phyloP scores from a whole-genome alignment of 441 rosid species.

The Jatropha multifida region DNA sequence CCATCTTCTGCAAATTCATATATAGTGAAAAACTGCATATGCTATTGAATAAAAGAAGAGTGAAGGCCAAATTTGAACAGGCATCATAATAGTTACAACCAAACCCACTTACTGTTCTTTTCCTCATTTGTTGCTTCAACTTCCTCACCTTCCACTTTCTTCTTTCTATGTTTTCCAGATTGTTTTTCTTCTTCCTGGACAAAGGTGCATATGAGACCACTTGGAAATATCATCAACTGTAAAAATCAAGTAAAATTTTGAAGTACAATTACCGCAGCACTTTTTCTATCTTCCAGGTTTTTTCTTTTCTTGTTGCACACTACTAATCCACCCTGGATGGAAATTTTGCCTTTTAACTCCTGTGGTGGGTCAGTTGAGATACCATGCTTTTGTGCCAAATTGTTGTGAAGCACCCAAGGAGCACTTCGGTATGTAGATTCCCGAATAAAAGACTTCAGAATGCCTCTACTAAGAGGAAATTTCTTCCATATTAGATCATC shows the following conservation, averaged over 20 bases:
- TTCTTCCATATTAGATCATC: slow-evolving; percentile 77
- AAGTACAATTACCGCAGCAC: slow-evolving; percentile 25
- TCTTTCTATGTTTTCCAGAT: slow-evolving; percentile 55
- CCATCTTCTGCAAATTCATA: slow-evolving; percentile 50
- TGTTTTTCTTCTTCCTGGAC: slow-evolving; percentile 56
- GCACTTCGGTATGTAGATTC: slow-evolving; percentile 79
- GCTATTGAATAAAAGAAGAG: neutral
- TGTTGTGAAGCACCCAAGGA: slow-evolving; percentile 88
- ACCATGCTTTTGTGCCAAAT: slow-evolving; percentile 64
- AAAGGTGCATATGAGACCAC: slow-evolving; percentile 23
- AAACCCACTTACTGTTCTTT: slow-evolving; percentile 38
- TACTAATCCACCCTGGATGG: slow-evolving; percentile 63
- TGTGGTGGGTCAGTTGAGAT: slow-evolving; percentile 65
- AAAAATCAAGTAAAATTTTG: slow-evolving; percentile 18
- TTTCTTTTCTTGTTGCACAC: slow-evolving; percentile 50
- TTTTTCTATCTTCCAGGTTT: slow-evolving; percentile 38
- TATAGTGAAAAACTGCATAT: slow-evolving; percentile 7
- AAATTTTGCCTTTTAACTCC: slow-evolving; percentile 55
- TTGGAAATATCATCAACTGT: slow-evolving; percentile 18
- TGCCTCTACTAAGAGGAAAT: slow-evolving; percentile 67
- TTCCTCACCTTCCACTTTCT: slow-evolving; percentile 50
- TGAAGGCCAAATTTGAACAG: neutral
- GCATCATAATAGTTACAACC: slow-evolving; percentile 10
- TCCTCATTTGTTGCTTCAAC: slow-evolving; percentile 31
- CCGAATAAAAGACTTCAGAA: slow-evolving; percentile 90